Percentiles rank a stretch among this genome's conserved stretches.
Evolutionary conservation across 106 monocot genomes (phyloP).

Genomic region (Allium sativum): DNA sequence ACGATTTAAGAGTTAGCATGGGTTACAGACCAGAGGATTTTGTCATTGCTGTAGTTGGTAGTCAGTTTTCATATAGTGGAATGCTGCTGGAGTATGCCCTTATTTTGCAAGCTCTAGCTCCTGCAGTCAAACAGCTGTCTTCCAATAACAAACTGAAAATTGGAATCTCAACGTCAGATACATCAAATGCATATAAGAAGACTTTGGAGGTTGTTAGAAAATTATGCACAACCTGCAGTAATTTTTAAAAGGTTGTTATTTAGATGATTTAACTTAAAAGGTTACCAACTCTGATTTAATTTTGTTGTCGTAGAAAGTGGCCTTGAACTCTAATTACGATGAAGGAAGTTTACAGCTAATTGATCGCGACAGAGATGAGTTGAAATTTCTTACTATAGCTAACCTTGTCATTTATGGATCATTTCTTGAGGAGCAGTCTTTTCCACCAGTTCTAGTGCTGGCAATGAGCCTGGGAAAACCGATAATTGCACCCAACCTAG

Average conservation of each 20-base stretch:
- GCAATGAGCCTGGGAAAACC: slow-evolving; percentile 84
- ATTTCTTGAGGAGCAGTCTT: slow-evolving; percentile 87
- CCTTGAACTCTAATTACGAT: slow-evolving; percentile 42
- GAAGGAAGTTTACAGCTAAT: slow-evolving; percentile 34
- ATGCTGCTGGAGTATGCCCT: slow-evolving; percentile 69
- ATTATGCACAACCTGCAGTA: neutral
- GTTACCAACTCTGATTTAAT: neutral
- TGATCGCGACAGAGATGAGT: slow-evolving; percentile 23
- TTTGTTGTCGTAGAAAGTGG: slow-evolving; percentile 30
- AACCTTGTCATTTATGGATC: slow-evolving; percentile 90
- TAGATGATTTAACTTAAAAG: neutral
- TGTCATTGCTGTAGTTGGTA: slow-evolving; percentile 65
- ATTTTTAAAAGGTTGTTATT: neutral
- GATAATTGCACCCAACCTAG: slow-evolving; percentile 80
- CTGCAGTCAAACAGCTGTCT: slow-evolving; percentile 35
- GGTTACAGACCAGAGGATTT: slow-evolving; percentile 55
- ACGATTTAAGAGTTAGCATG: slow-evolving; percentile 23
- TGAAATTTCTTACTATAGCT: slow-evolving; percentile 42
- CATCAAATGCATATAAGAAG: slow-evolving; percentile 27
- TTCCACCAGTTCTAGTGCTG: slow-evolving; percentile 58
- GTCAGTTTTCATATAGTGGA: slow-evolving; percentile 87
- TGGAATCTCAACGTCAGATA: slow-evolving; percentile 40
- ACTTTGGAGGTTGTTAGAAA: slow-evolving; percentile 53
- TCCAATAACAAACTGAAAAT: slow-evolving; percentile 49
- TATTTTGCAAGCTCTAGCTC: slow-evolving; percentile 61